These are phyloP conservation scores for Coleophoma eucalyptorum DNA, from an alignment of 2,329 filamentous ascomycete genomes.

Conservation along the genomic window DNA sequence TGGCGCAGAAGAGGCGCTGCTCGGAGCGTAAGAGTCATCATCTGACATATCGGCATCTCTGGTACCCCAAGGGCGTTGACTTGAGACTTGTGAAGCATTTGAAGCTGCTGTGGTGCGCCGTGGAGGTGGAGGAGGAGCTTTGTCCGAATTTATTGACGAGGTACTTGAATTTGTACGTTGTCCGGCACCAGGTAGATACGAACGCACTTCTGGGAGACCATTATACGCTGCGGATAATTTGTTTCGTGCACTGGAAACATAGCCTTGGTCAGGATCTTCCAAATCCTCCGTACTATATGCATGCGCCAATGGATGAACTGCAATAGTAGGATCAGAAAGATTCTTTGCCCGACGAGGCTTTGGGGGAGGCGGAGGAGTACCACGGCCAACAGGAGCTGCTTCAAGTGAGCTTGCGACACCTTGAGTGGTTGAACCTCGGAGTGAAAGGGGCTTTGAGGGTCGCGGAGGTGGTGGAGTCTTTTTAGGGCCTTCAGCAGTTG, in stretches of 20 bases:
- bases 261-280: constrained; percentile 15
- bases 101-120: constrained; percentile 6
- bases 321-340: constrained; percentile 1
- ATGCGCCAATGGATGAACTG: constrained; percentile 22
- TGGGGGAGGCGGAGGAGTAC: constrained; percentile 29
- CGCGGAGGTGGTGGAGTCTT: constrained; percentile 43
- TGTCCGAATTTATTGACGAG: constrained; percentile 4
- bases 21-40: constrained; percentile 18
- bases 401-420: constrained; percentile 26
- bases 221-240: constrained; percentile 27
- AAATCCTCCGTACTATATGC: constrained; percentile 20
- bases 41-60: constrained; percentile 20
- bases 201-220: constrained; percentile 24
- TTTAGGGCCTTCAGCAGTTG: constrained; percentile 10
- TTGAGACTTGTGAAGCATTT: constrained; percentile 5
- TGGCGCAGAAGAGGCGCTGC: constrained; percentile 11
- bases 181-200: constrained; percentile 19
- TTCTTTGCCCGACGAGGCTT: constrained; percentile 15
- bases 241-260: constrained; percentile 22
- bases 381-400: constrained; percentile 34
- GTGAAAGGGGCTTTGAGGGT: constrained; percentile 52
- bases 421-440: constrained; percentile 37
- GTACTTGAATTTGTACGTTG: neutral
- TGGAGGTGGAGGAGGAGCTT: constrained; percentile 16
- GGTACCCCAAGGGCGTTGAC: constrained; percentile 12